phyloP scores from a whole-genome alignment of 2,329 filamentous ascomycete genomes.

The Myriosclerotinia duriaeana region DNA sequence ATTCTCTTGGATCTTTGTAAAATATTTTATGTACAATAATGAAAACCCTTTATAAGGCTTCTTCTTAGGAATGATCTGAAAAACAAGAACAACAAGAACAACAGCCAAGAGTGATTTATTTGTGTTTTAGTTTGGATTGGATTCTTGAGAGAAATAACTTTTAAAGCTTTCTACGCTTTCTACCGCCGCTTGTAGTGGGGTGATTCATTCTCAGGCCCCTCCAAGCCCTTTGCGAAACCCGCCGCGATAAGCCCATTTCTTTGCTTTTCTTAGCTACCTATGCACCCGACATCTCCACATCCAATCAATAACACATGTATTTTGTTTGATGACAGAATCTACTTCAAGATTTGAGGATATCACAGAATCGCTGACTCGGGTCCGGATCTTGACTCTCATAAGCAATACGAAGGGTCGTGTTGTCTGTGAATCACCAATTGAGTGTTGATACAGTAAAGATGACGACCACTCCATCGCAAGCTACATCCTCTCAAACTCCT shows the following conservation, averaged over 20 bases:
- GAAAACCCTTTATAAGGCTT: neutral
- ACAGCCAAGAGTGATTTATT: conserved; percentile 7
- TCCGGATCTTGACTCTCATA: neutral
- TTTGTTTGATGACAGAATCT: conserved; percentile 27
- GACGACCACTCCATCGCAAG: conserved; percentile 29
- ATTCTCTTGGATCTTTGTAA: neutral
- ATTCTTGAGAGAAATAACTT: conserved; percentile 20
- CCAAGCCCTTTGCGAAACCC: conserved; percentile 24
- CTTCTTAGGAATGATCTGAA: too few relatives aligned
- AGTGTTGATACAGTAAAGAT: conserved; percentile 27
- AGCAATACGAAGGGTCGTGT: conserved; percentile 22
- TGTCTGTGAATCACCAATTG: neutral
- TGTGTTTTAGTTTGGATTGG: neutral
- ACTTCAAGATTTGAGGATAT: conserved; percentile 1
- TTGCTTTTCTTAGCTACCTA: conserved; percentile 12
- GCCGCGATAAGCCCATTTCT: conserved; percentile 27
- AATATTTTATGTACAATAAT: conserved; percentile 9
- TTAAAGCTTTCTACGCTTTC: conserved; percentile 16
- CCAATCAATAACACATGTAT: conserved; percentile 22
- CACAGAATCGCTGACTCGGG: conserved; percentile 8
- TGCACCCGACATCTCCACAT: conserved; percentile 1
- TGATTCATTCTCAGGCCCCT: conserved; percentile 28
- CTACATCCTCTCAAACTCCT: conserved; percentile 39
- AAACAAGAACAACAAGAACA: too few relatives aligned
- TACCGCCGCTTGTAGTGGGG: conserved; percentile 18